phyloP scores from a whole-genome alignment of 345 rosid genomes.

The Hibiscus trionum region DNA sequence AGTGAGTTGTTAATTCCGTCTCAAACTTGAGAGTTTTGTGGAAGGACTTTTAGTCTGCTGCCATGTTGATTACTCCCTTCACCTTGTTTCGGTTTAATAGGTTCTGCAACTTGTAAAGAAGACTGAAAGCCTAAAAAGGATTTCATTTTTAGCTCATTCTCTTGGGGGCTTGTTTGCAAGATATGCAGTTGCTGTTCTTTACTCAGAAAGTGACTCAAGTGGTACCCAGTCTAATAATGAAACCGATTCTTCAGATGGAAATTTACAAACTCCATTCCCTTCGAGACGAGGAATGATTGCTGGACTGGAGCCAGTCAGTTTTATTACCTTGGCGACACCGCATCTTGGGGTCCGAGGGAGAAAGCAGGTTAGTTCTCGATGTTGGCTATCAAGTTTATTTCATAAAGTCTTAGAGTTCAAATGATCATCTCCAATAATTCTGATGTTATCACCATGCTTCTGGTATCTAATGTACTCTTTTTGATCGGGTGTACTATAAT shows the following conservation, averaged over 20 bases:
- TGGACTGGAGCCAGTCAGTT: conserved; percentile 86
- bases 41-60: conserved; percentile 6
- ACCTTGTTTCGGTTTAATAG: conserved; percentile 26
- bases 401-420: background rate
- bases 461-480: no score
- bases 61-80: background rate
- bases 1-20: conserved; percentile 37
- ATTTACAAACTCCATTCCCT: conserved; percentile 22
- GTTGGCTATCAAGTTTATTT: conserved; percentile 2
- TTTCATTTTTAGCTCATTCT: conserved; percentile 94
- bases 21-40: conserved; percentile 1
- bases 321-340: conserved; percentile 95
- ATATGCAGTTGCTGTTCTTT: conserved; percentile 72
- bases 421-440: background rate
- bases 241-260: conserved; percentile 24
- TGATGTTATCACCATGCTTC: background rate
- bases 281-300: conserved; percentile 54
- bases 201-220: conserved; percentile 32
- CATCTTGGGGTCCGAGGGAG: conserved; percentile 98
- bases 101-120: conserved; percentile 64
- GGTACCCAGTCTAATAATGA: conserved; percentile 22
- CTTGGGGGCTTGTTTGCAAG: conserved; percentile 97
- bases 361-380: conserved; percentile 69
- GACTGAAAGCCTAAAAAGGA: conserved; percentile 63
- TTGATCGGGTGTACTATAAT: background rate